These are phyloP conservation scores for Argentina anserina DNA, from an alignment of 306 rosid genomes.

Conservation along the genomic window DNA sequence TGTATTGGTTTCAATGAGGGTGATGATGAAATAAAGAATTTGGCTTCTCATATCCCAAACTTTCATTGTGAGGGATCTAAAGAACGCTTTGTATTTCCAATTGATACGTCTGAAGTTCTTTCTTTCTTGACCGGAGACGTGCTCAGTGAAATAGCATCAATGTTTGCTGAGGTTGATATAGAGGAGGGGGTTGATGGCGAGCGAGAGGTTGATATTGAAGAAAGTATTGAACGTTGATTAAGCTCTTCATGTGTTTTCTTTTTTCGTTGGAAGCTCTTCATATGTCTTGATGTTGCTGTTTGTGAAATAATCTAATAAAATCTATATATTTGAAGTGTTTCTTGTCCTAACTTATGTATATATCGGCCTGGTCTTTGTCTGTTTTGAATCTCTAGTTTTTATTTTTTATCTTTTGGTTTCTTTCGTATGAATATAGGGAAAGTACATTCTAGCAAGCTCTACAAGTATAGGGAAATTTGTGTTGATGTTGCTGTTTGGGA, in stretches of 20 bases:
- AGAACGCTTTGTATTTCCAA: neutral
- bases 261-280: too few species aligned
- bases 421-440: too few species aligned
- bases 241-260: neutral
- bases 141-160: neutral
- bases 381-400: too few species aligned
- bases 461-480: too few species aligned
- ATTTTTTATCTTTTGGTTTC: too few species aligned
- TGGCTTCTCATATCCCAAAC: neutral
- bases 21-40: conserved; percentile 2
- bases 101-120: neutral
- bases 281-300: too few species aligned
- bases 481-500: too few species aligned
- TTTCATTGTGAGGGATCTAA: neutral
- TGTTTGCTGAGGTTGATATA: neutral
- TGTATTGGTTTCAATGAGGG: neutral
- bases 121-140: neutral
- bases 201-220: neutral
- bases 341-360: too few species aligned
- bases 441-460: too few species aligned
- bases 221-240: neutral
- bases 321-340: too few species aligned
- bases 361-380: too few species aligned
- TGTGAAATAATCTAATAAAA: too few species aligned
- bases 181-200: neutral